Conservation (phyloP, 768 basidiomycete genomes). For the Macrolepiota albuminosa region DNA sequence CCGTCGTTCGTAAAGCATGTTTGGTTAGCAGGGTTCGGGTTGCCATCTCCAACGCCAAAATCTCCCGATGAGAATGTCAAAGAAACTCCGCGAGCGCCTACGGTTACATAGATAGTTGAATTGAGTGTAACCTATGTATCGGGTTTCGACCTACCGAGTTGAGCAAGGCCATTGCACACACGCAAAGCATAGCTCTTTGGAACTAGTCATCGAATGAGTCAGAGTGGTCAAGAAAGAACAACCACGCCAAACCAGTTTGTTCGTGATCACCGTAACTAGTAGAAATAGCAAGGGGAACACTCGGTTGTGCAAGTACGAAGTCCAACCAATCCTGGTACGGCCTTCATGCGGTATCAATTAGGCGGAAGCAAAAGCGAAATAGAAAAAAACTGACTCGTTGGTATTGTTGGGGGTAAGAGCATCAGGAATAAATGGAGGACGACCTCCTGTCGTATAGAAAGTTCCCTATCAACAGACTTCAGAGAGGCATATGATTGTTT, state of each 20-base stretch:
- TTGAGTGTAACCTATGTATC: too few relatives aligned
- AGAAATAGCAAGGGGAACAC: slow-evolving; percentile 54
- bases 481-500: background rate
- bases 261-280: slow-evolving; percentile 70
- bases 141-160: slow-evolving; percentile 40
- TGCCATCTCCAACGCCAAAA: slow-evolving; percentile 62
- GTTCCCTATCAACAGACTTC: slow-evolving; percentile 31
- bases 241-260: slow-evolving; percentile 44
- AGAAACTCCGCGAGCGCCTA: slow-evolving; percentile 65
- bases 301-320: slow-evolving; percentile 38
- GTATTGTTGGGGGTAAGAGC: slow-evolving; percentile 28
- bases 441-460: slow-evolving; percentile 58
- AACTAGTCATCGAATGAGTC: slow-evolving; percentile 28
- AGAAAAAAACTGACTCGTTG: slow-evolving; percentile 28
- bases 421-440: slow-evolving; percentile 54
- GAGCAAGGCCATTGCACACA: slow-evolving; percentile 55
- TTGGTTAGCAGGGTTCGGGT: slow-evolving; percentile 46
- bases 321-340: slow-evolving; percentile 50
- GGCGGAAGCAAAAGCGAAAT: background rate
- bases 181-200: slow-evolving; percentile 51
- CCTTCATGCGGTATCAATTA: slow-evolving; percentile 8
- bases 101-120: background rate
- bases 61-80: slow-evolving; percentile 67
- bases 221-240: background rate
- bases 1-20: slow-evolving; percentile 58